A percentile compares a stretch with the other conserved stretches of the same genome.
Evolutionary conservation across 208 protist genomes (phyloP).

Genomic region (Acanthamoeba quina): DNA sequence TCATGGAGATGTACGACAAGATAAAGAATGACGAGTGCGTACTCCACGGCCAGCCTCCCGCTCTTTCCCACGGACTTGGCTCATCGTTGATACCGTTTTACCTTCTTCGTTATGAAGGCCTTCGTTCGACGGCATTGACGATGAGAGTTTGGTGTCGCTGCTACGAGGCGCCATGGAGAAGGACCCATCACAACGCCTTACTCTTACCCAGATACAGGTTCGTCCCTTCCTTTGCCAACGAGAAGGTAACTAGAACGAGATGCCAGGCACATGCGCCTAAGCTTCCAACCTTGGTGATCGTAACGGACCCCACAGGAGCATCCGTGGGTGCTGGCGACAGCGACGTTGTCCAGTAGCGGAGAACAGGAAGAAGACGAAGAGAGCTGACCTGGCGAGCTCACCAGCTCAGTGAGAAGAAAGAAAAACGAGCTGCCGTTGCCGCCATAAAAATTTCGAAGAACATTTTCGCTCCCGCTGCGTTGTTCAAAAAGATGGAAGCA

Average conservation of each 20-base stretch:
- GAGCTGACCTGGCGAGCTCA: too few species aligned
- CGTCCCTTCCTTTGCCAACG: background rate
- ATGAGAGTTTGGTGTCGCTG: background rate
- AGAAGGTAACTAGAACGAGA: background rate
- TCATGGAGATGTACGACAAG: conserved; percentile 53
- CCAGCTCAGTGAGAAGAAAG: too few species aligned
- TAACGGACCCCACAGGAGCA: background rate
- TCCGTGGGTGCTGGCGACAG: background rate
- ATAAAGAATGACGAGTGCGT: conserved; percentile 30
- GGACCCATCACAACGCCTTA: conserved; percentile 18
- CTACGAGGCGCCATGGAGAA: background rate
- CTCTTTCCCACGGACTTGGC: background rate
- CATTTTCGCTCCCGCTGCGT: background rate
- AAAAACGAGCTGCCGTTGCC: too few species aligned
- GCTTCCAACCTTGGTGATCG: background rate
- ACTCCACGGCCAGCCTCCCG: background rate
- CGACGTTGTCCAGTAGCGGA: too few species aligned
- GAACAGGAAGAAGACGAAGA: too few species aligned
- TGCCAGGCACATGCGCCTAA: background rate
- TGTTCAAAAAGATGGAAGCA: background rate
- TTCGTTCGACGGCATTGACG: background rate
- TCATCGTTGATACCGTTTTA: background rate
- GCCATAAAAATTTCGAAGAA: too few species aligned
- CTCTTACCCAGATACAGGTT: conserved; percentile 28
- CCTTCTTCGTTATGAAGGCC: background rate